phyloP scores from a whole-genome alignment of 2,329 filamentous ascomycete genomes.

The Cladophialophora carrionii region DNA sequence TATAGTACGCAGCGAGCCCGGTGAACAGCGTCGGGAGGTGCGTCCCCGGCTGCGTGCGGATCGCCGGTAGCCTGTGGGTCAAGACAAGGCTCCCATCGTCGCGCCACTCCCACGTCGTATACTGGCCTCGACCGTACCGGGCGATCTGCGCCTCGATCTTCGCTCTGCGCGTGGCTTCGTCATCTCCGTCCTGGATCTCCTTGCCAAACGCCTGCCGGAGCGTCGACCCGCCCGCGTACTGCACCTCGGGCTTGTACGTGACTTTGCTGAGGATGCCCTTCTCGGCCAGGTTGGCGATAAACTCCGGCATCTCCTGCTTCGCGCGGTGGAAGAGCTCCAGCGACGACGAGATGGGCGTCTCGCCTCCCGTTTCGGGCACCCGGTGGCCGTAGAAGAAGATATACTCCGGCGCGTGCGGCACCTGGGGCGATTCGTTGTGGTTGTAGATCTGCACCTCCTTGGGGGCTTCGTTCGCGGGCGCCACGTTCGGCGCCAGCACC shows the following conservation, averaged over 20 bases:
- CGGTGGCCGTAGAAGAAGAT: slow-evolving; percentile 55
- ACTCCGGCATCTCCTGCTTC: slow-evolving; percentile 53
- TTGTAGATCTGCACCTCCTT: slow-evolving; percentile 56
- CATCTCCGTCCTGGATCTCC: slow-evolving; percentile 50
- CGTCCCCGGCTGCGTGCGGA: slow-evolving; percentile 54
- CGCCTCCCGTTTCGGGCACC: slow-evolving; percentile 45
- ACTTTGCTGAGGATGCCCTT: slow-evolving; percentile 53
- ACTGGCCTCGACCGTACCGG: slow-evolving; percentile 51
- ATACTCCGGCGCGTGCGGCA: slow-evolving; percentile 57
- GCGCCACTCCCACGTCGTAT: slow-evolving; percentile 56
- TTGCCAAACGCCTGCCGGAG: slow-evolving; percentile 55
- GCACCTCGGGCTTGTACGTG: slow-evolving; percentile 50
- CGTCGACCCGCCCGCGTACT: slow-evolving; percentile 54
- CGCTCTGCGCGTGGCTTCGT: slow-evolving; percentile 46
- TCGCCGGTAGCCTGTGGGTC: slow-evolving; percentile 52
- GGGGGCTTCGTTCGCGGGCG: slow-evolving; percentile 55
- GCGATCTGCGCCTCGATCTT: slow-evolving; percentile 57
- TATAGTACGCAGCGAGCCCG: slow-evolving; percentile 52
- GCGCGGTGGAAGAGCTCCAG: slow-evolving; percentile 53
- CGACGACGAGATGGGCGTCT: slow-evolving; percentile 55
- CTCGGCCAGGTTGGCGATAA: slow-evolving; percentile 48
- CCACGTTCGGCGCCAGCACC: slow-evolving; percentile 50
- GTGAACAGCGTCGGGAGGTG: slow-evolving; percentile 54
- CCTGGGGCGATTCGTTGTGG: slow-evolving; percentile 57
- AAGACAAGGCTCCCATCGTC: slow-evolving; percentile 47